Conservation (phyloP, 257 asterid genomes). For the Gentiana dahurica region DNA sequence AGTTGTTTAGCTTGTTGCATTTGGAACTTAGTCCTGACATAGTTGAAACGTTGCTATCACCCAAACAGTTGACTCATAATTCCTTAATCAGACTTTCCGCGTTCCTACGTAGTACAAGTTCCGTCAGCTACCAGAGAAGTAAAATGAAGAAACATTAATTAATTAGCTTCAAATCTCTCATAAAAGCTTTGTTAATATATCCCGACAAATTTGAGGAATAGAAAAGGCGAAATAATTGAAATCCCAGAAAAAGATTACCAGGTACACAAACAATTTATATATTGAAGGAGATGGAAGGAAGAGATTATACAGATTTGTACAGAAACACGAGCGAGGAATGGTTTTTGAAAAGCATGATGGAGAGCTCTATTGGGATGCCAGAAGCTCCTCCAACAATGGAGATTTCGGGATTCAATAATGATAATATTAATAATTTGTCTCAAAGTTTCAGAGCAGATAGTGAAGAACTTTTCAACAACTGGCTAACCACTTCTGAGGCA, state of each 20-base stretch:
- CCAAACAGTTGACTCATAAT: not conserved
- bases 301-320: slow-evolving; percentile 44
- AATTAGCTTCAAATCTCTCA: not conserved
- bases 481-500: slow-evolving; percentile 88
- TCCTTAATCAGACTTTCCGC: not conserved
- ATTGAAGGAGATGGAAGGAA: slow-evolving; percentile 54
- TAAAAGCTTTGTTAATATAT: too few species aligned
- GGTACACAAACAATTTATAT: slow-evolving; percentile 2
- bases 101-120: too few species aligned
- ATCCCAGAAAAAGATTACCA: not conserved
- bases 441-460: slow-evolving; percentile 57
- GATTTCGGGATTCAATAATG: slow-evolving; percentile 70
- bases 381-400: slow-evolving; percentile 59
- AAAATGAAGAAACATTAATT: too few species aligned
- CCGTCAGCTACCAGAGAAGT: too few species aligned
- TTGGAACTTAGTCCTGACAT: slow-evolving; percentile 1
- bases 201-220: too few species aligned
- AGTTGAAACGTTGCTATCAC: not conserved
- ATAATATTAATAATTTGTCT: slow-evolving; percentile 9
- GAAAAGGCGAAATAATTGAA: too few species aligned
- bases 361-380: slow-evolving; percentile 59
- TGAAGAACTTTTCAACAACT: slow-evolving; percentile 79
- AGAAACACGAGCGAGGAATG: slow-evolving; percentile 77
- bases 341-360: slow-evolving; percentile 73
- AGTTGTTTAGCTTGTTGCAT: not conserved